A percentile compares a stretch with the other conserved stretches of the same genome.
phyloP scores from a whole-genome alignment of 108 stramenopile species.

The Cylindrotheca fusiformis region DNA sequence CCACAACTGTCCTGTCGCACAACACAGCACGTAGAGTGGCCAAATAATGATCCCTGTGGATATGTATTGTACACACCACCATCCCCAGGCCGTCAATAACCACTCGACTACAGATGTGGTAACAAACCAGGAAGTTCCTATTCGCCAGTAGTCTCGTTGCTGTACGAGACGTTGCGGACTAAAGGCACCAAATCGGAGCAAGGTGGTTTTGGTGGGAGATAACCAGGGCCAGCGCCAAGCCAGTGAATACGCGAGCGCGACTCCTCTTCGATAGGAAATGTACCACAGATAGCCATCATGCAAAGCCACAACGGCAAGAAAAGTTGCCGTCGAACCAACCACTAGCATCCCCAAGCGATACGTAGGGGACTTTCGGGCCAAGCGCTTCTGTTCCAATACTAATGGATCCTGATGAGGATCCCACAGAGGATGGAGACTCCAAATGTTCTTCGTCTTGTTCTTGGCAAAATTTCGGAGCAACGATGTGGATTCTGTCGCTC shows the following conservation, averaged over 20 bases:
- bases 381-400: conserved; percentile 1
- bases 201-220: conserved; percentile 15
- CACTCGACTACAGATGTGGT: conserved; percentile 26
- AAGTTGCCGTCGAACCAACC: conserved; percentile 10
- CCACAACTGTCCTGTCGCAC: conserved; percentile 40
- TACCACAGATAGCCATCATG: conserved; percentile 37
- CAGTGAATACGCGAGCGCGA: conserved; percentile 3
- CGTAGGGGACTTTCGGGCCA: not conserved
- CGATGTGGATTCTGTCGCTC: not conserved
- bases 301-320: conserved; percentile 15
- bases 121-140: conserved; percentile 12
- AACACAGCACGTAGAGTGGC: conserved; percentile 9
- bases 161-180: conserved; percentile 18
- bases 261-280: conserved; percentile 21
- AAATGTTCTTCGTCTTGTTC: not conserved
- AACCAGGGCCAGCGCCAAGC: conserved; percentile 33
- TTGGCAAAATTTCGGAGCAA: not conserved
- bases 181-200: conserved; percentile 38
- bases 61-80: conserved; percentile 16
- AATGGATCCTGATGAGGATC: not conserved
- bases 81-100: conserved; percentile 21
- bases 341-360: conserved; percentile 13
- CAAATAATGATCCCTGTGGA: conserved; percentile 22
- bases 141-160: conserved; percentile 18
- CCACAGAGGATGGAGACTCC: not conserved